Base-by-base conservation (phyloP, 352 stramenopile genomes). In the Phytophthora megakarya region DNA sequence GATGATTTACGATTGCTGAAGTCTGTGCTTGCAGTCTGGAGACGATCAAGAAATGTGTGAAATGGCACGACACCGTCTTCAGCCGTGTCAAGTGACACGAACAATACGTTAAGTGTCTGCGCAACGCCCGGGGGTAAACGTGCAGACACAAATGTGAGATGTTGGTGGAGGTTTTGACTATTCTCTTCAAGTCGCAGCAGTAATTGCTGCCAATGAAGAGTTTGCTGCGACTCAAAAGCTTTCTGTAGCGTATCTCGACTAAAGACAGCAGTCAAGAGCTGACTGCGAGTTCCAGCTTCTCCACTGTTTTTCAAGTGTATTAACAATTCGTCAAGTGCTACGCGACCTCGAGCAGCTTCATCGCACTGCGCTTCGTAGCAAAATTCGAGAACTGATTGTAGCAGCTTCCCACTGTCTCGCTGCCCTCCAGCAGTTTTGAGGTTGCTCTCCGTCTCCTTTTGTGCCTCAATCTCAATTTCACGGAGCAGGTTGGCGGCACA, bases 141-240 rank as follows among this genome's bases (percentile, higher is more conserved):
- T 2, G 33, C 55, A 28, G 83, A 78, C 1, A 76, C 49, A 0
- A 73, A 54, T 1, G 48, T 60, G 15, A 85, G 16, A 42, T 84
- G 78, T 4, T 72, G 55, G 35, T 78, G 69, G 16, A 88, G 71
- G 13, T 71, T 16, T 25, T 70, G 25, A 28, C 67, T 85, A 1
- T 63, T 25, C 0, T 40, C 59, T 53, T 89, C 81, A 18, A 90
- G 58, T 25, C 64, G 63, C 10, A 85, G 47, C 3, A 90, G 23
- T n/a, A 90, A 38, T 30, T 86, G 69, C 61, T 90, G 81, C 81
- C 81, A 90, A 38, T 90, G 81, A 5, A 88, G 18, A 18, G 55
- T 63, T 22, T 70, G 69, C 33, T 63, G 44, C 2, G 61, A 44
- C 18, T 56, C 70, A 33, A 87, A 80, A 1, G 71, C 57, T 11